Base-by-base conservation (phyloP, 805 yeast genomes). In the Starmerella gropengiesseri region DNA sequence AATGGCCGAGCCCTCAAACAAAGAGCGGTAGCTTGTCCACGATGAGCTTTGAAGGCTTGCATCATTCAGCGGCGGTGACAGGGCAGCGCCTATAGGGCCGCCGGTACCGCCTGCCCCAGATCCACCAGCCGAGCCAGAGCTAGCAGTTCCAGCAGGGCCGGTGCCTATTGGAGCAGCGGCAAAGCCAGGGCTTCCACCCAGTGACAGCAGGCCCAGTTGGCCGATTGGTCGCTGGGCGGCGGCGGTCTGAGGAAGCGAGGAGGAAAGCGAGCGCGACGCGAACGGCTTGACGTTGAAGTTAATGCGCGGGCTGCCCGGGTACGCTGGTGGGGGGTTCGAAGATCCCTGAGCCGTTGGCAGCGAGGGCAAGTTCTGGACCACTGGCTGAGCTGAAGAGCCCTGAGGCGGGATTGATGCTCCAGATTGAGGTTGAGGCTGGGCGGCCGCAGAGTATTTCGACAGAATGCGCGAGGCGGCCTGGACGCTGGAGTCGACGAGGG, bases 1-100 rank as follows among this genome's bases (percentile, higher is more conserved):
- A n/a, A 68, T 55, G 17, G 64, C 66, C 4, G 56, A 60, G 14
- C 61, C 65, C 27, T 60, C 60, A 19, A 29, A 31, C 7, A 43
- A 23, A 12, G 40, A 16, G 20, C 37, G 37, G 29, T 34, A 34
- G 37, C 37, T 34, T 5, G 28, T 34, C 37, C 37, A 34, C 1
- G 37, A n/a, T 7, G 37, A 34, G 20, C 29, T 29, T 14, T 34
- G 37, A 19, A 34, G 21, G 12, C 37, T 29, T 3, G 14, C 9
- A 12, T 34, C 29, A 21, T 29, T 23, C 29, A 22, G 20, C 6
- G 37, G 37, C 21, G 37, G 37, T 8, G 37, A 34, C 28, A 34
- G 14, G 11, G 21, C 37, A 5, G 14, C 11, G 20, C 11, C 37
- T 11, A 20, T 16, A 9, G 21, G 9, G 2, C n/a, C 14, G 16